A percentile compares a stretch with the other conserved stretches of the same genome.
These are phyloP conservation scores for Arthrobotrys entomopaga DNA, from an alignment of 2,329 filamentous ascomycete genomes.

Conservation along the genomic window DNA sequence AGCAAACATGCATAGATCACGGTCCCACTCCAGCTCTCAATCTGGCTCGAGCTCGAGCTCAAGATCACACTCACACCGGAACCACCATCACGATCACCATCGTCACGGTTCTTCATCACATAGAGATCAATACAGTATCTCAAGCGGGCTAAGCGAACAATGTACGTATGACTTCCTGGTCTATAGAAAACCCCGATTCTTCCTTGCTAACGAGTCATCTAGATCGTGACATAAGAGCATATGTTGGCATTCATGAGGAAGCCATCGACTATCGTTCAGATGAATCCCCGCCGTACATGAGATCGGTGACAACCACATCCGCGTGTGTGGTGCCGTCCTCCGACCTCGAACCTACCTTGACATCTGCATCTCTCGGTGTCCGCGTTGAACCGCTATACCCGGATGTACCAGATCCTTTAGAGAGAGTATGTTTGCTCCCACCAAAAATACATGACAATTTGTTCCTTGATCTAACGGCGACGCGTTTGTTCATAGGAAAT, in stretches of 20 bases:
- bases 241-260: conserved; percentile 4
- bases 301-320: conserved; percentile 1
- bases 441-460: not conserved
- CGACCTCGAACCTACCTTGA: conserved; percentile 27
- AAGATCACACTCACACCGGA: conserved; percentile 4
- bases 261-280: conserved; percentile 31
- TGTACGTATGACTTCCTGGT: conserved; percentile 33
- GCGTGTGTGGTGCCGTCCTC: conserved; percentile 16
- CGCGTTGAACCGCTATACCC: conserved; percentile 41
- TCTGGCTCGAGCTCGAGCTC: conserved; percentile 17
- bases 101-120: conserved; percentile 19
- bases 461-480: not conserved
- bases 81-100: conserved; percentile 5
- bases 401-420: conserved; percentile 27
- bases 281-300: conserved; percentile 5
- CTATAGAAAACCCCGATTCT: not conserved
- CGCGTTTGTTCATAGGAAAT: conserved; percentile 17
- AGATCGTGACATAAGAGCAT: conserved; percentile 42
- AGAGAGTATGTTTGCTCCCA: conserved; percentile 22
- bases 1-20: conserved; percentile 30
- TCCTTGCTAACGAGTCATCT: conserved; percentile 28
- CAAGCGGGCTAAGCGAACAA: conserved; percentile 34
- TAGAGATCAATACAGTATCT: conserved; percentile 30
- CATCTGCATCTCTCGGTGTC: conserved; percentile 41
- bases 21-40: conserved; percentile 12